Conservation (phyloP, 1,139 yeast species). For the Meyerozyma athensensis region DNA sequence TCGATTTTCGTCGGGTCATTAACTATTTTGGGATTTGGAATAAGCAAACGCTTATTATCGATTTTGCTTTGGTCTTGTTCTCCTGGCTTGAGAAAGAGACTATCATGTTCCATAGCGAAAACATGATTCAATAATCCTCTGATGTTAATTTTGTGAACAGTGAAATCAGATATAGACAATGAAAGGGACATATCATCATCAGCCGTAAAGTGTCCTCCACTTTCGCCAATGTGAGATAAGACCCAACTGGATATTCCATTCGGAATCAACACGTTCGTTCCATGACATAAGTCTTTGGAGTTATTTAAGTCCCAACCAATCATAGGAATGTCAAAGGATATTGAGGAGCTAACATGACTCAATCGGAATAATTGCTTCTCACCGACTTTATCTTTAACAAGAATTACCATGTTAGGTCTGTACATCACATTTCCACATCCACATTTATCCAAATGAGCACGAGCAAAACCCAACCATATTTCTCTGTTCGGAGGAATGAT, state of each 20-base stretch:
- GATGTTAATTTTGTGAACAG: constrained; percentile 29
- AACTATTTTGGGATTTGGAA: constrained; percentile 15
- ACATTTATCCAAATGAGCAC: constrained; percentile 16
- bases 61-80: constrained; percentile 1
- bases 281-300: constrained; percentile 25
- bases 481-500: constrained; percentile 11
- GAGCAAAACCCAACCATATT: constrained; percentile 15
- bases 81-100: constrained; percentile 1
- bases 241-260: constrained; percentile 36
- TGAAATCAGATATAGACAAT: constrained; percentile 32
- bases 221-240: constrained; percentile 10
- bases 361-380: constrained; percentile 18
- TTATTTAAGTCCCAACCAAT: constrained; percentile 25
- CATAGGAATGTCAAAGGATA: constrained; percentile 31
- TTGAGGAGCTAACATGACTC: constrained; percentile 30
- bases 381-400: constrained; percentile 9
- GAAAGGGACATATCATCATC: constrained; percentile 30
- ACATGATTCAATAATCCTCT: constrained; percentile 26
- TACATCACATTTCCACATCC: constrained; percentile 16
- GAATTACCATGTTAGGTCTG: constrained; percentile 16
- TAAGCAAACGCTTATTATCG: constrained; percentile 6
- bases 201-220: constrained; percentile 13
- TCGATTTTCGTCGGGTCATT: constrained; percentile 6
- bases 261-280: constrained; percentile 32
- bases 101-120: constrained; percentile 7